Conservation (phyloP, 768 basidiomycete species). For the Pluteus cervinus region DNA sequence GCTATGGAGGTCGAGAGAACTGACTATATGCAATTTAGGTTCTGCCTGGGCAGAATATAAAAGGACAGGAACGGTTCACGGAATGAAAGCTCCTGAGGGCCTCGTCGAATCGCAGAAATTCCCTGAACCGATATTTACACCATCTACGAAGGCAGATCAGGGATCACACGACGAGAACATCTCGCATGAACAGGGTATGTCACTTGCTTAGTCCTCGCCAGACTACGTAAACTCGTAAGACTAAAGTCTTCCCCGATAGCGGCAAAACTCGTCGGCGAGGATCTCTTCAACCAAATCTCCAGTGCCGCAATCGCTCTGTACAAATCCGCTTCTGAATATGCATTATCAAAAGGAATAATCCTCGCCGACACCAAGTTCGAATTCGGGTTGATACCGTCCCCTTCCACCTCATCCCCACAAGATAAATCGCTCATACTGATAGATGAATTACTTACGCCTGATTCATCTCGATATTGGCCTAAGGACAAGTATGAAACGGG, state of each 20-base stretch:
- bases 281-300: slow-evolving; percentile 59
- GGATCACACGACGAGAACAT: slow-evolving; percentile 97
- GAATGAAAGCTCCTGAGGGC: slow-evolving; percentile 67
- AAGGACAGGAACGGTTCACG: slow-evolving; percentile 81
- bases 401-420: slow-evolving; percentile 16
- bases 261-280: slow-evolving; percentile 56
- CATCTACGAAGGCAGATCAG: slow-evolving; percentile 93
- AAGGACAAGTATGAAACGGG: slow-evolving; percentile 67
- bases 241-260: slow-evolving; percentile 32
- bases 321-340: slow-evolving; percentile 68
- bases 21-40: slow-evolving; percentile 39
- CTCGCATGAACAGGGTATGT: slow-evolving; percentile 77
- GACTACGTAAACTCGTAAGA: too few species aligned
- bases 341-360: slow-evolving; percentile 73
- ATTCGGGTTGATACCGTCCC: slow-evolving; percentile 71
- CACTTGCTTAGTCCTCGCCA: too few species aligned
- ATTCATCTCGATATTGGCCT: slow-evolving; percentile 98
- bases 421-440: slow-evolving; percentile 90
- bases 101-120: slow-evolving; percentile 84
- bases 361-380: slow-evolving; percentile 99
- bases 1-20: neutral
- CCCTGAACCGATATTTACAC: slow-evolving; percentile 84
- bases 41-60: slow-evolving; percentile 97
- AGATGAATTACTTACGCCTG: slow-evolving; percentile 96
- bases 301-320: slow-evolving; percentile 59